Conservation (phyloP, 345 rosid genomes). For the Eucalyptus virginea region DNA sequence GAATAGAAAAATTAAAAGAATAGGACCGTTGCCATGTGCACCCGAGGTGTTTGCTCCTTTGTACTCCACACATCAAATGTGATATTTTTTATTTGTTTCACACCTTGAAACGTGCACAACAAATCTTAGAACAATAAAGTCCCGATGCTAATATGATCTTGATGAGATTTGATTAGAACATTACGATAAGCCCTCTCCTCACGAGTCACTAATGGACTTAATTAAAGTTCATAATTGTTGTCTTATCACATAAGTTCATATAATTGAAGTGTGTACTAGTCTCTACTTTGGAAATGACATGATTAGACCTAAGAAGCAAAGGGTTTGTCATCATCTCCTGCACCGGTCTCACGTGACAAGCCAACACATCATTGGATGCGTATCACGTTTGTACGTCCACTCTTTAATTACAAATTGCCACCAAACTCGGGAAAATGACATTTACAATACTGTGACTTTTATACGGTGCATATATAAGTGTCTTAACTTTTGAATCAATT, state of each 20-base stretch:
- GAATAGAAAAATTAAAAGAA: too few species aligned
- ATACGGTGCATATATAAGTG: fast-evolving
- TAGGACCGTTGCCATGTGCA: fast-evolving
- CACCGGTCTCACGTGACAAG: neutral
- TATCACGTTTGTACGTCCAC: neutral
- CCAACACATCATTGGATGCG: neutral
- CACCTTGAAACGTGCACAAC: neutral
- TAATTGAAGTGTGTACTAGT: neutral
- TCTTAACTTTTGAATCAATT: fast-evolving
- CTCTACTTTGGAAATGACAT: neutral
- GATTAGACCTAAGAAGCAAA: neutral
- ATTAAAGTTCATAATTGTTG: neutral
- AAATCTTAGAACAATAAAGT: neutral
- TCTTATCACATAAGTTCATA: neutral
- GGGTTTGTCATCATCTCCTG: neutral
- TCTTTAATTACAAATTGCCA: neutral
- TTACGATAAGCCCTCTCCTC: neutral
- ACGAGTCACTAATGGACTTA: neutral
- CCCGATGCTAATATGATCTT: neutral
- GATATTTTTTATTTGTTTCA: neutral
- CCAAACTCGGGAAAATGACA: neutral
- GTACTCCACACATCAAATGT: neutral
- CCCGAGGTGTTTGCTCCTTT: neutral
- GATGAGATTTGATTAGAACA: neutral
- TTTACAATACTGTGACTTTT: neutral